phyloP scores from a whole-genome alignment of 2,329 filamentous ascomycete species.

The Colletotrichum salicis region DNA sequence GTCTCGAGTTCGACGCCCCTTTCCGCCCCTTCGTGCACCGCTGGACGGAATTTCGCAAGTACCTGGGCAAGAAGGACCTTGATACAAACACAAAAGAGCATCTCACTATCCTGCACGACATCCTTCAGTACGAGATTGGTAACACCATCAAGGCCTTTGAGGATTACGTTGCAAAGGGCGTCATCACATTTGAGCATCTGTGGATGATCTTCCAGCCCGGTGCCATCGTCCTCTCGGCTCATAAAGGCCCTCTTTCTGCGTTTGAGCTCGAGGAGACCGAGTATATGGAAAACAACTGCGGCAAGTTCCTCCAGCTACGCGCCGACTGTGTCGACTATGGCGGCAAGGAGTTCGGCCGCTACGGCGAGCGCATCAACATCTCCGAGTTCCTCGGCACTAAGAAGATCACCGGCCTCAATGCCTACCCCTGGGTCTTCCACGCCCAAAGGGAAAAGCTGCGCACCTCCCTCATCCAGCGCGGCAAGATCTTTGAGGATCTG shows the following conservation, averaged over 20 bases:
- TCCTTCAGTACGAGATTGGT: conserved; percentile 62
- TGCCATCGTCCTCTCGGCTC: conserved; percentile 50
- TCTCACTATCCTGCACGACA: conserved; percentile 56
- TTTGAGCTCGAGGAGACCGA: conserved; percentile 51
- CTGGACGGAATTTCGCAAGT: conserved; percentile 61
- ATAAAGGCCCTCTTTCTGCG: conserved; percentile 52
- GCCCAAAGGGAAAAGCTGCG: conserved; percentile 49
- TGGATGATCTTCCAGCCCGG: conserved; percentile 66
- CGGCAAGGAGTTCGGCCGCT: conserved; percentile 58
- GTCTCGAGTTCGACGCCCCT: conserved; percentile 68
- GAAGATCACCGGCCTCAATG: conserved; percentile 54
- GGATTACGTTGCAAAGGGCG: conserved; percentile 63
- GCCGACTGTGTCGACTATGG: conserved; percentile 59
- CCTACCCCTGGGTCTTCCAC: conserved; percentile 58
- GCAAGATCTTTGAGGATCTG: conserved; percentile 56
- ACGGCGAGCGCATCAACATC: conserved; percentile 48
- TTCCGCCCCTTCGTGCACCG: conserved; percentile 75
- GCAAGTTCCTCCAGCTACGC: conserved; percentile 50
- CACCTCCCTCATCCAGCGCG: conserved; percentile 50
- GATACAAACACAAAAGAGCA: conserved; percentile 59
- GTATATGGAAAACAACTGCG: conserved; percentile 50
- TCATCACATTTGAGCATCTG: conserved; percentile 63
- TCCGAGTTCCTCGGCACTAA: conserved; percentile 55
- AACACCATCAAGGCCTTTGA: conserved; percentile 60
- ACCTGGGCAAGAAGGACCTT: conserved; percentile 51